Conservation (phyloP, 2,329 filamentous ascomycete genomes). For the Lecanicillium sp. region DNA sequence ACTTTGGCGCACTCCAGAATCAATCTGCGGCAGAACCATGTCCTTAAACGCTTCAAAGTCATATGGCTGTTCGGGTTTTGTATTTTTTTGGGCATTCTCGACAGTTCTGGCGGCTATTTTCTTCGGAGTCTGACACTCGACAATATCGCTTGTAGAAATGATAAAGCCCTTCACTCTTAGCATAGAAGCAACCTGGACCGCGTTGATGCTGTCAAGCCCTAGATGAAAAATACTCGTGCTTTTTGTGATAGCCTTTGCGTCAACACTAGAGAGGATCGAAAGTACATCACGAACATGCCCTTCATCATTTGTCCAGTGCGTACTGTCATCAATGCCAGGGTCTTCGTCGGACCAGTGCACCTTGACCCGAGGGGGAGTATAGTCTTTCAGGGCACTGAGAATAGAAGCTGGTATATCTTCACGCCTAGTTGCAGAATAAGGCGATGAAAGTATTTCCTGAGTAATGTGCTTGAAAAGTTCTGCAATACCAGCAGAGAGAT, state of each 20-base stretch:
- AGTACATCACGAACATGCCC: conserved; percentile 45
- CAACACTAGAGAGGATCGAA: conserved; percentile 46
- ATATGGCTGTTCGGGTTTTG: conserved; percentile 15
- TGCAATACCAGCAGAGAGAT: conserved; percentile 18
- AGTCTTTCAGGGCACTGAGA: conserved; percentile 9
- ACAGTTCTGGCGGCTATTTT: conserved; percentile 22
- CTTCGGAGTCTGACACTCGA: conserved; percentile 49
- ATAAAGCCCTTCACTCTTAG: conserved; percentile 51
- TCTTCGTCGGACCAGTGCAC: conserved; percentile 8
- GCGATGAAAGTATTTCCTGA: conserved; percentile 16
- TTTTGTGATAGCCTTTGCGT: conserved; percentile 40
- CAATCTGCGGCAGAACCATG: conserved; percentile 22
- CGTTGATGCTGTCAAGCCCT: conserved; percentile 88
- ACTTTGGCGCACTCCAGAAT: too few species aligned
- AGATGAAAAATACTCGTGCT: conserved; percentile 73
- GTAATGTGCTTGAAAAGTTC: conserved; percentile 23
- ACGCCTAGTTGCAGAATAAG: conserved; percentile 15
- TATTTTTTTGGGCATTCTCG: background rate
- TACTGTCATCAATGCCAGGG: conserved; percentile 7
- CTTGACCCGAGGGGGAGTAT: conserved; percentile 12
- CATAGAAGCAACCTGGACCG: conserved; percentile 64
- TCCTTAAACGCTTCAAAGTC: conserved; percentile 32
- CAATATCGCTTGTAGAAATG: conserved; percentile 63
- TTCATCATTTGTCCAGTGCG: conserved; percentile 13
- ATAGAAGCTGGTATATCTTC: conserved; percentile 15